Evolutionary conservation across 495 filamentous ascomycete species (phyloP).

Genomic region (Penicillium steckii): DNA sequence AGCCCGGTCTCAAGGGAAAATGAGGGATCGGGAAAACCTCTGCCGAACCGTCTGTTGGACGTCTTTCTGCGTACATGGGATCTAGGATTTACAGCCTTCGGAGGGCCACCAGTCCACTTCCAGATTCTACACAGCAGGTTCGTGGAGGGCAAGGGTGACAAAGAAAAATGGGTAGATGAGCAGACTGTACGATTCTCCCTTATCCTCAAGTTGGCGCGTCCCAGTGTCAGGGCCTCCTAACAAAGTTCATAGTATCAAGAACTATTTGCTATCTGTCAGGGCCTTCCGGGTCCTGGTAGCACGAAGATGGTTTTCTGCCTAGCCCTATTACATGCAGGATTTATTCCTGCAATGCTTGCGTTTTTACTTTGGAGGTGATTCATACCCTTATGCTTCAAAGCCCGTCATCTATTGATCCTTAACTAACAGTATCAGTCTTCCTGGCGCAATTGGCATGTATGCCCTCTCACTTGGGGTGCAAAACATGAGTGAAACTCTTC

Average conservation of each 20-base stretch:
- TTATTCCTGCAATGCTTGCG: constrained; percentile 58
- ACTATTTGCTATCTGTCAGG: constrained; percentile 76
- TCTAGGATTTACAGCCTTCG: constrained; percentile 69
- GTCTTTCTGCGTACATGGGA: constrained; percentile 57
- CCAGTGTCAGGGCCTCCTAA: neutral
- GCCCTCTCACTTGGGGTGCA: constrained; percentile 66
- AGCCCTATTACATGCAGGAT: constrained; percentile 62
- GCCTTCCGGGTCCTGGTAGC: constrained; percentile 70
- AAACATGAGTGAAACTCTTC: constrained; percentile 58
- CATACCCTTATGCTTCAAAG: constrained; percentile 2
- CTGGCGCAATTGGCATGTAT: constrained; percentile 77
- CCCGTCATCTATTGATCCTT: too few species aligned
- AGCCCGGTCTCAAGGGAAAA: constrained; percentile 2
- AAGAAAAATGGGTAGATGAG: constrained; percentile 71
- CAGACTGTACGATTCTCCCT: constrained; percentile 49
- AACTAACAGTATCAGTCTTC: too few species aligned
- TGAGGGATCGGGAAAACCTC: neutral
- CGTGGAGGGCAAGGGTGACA: constrained; percentile 49
- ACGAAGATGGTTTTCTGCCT: constrained; percentile 83
- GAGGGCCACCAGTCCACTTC: constrained; percentile 71
- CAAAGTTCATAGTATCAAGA: constrained; percentile 66
- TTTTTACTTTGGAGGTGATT: constrained; percentile 66
- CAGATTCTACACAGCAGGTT: constrained; percentile 66
- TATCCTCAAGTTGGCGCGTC: neutral
- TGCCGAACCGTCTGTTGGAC: constrained; percentile 23